Conservation (phyloP, 495 filamentous ascomycete genomes). For the Tricharina praecox region DNA sequence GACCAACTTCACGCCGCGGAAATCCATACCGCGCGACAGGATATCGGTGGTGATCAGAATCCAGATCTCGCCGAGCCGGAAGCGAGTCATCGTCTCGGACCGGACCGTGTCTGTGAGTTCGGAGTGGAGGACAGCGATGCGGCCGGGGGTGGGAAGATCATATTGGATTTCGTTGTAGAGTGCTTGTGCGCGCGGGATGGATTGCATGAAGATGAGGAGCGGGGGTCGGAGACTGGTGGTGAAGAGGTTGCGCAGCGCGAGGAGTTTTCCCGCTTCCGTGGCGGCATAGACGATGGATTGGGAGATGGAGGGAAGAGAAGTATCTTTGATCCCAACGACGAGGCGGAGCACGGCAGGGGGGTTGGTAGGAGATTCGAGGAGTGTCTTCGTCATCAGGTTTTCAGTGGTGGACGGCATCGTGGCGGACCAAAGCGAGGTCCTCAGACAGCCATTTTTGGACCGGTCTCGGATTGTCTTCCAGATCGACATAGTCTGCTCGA, state of each 20-base stretch:
- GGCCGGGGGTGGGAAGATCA: slow-evolving; percentile 76
- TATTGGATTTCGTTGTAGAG: slow-evolving; percentile 81
- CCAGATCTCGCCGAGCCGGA: slow-evolving; percentile 88
- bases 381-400: slow-evolving; percentile 37
- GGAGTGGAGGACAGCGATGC: slow-evolving; percentile 81
- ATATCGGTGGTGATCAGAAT: slow-evolving; percentile 89
- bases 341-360: slow-evolving; percentile 49
- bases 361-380: slow-evolving; percentile 24
- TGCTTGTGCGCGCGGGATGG: slow-evolving; percentile 72
- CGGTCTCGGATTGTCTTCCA: slow-evolving; percentile 50
- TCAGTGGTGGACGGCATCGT: slow-evolving; percentile 93
- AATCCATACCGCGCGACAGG: slow-evolving; percentile 78
- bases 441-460: slow-evolving; percentile 43
- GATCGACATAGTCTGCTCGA: slow-evolving; percentile 72
- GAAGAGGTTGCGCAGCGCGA: slow-evolving; percentile 82
- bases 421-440: slow-evolving; percentile 77
- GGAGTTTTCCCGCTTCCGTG: slow-evolving; percentile 81
- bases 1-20: slow-evolving; percentile 78
- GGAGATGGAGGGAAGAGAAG: slow-evolving; percentile 73
- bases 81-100: slow-evolving; percentile 65
- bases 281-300: slow-evolving; percentile 83
- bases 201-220: slow-evolving; percentile 89
- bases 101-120: slow-evolving; percentile 62
- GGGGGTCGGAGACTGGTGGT: slow-evolving; percentile 58
- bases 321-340: slow-evolving; percentile 87